Conservation (phyloP, 371 early-diverging fungal genomes). For the Choanephora cucurbitarum region DNA sequence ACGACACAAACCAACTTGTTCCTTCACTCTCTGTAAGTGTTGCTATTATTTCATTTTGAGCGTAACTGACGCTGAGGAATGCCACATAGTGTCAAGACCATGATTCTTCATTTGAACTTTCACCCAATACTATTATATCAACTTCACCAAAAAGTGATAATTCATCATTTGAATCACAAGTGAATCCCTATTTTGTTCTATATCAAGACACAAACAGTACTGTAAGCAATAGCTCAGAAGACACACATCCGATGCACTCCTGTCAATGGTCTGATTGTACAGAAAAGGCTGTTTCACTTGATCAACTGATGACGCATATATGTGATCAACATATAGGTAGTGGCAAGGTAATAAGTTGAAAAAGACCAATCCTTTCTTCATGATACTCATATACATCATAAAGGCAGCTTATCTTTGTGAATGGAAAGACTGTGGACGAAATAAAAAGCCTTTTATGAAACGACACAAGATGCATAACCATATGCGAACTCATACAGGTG, state of each 20-base stretch:
- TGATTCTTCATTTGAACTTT: slow-evolving; percentile 23
- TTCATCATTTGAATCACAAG: no score
- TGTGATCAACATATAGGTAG: slow-evolving; percentile 29
- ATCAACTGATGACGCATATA: slow-evolving; percentile 42
- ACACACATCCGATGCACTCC: slow-evolving; percentile 25
- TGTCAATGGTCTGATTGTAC: slow-evolving; percentile 68
- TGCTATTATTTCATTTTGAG: no score
- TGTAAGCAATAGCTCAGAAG: neutral
- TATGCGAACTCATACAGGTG: slow-evolving; percentile 85
- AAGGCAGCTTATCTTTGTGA: slow-evolving; percentile 76
- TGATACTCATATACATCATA: neutral
- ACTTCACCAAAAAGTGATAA: neutral
- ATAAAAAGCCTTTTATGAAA: slow-evolving; percentile 80
- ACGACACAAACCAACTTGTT: neutral
- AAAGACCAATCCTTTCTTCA: neutral
- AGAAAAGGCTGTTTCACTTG: slow-evolving; percentile 50
- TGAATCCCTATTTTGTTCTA: no score
- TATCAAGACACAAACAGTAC: no score
- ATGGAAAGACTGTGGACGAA: slow-evolving; percentile 81
- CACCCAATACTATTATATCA: neutral
- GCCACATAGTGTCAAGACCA: slow-evolving; percentile 34
- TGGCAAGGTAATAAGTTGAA: slow-evolving; percentile 23
- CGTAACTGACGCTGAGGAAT: no score
- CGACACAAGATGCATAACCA: slow-evolving; percentile 91
- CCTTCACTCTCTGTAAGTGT: slow-evolving; percentile 17